These are phyloP conservation scores for Dothistroma septosporum DNA, from an alignment of 2,329 filamentous ascomycete species.

Conservation along the genomic window DNA sequence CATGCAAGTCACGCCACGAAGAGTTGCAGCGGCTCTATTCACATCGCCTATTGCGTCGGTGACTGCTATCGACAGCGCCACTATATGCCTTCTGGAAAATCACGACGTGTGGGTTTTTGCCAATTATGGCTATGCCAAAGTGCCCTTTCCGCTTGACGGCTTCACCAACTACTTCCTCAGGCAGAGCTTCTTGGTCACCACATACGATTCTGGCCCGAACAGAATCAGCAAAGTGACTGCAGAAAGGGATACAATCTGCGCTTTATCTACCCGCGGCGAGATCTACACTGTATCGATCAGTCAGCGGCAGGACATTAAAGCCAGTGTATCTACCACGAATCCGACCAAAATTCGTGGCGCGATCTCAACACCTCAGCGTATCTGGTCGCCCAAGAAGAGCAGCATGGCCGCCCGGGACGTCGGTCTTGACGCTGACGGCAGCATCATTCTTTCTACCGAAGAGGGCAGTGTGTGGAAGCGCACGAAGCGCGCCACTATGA, in stretches of 20 bases:
- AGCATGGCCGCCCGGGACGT: constrained; percentile 81
- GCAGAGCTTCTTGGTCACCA: constrained; percentile 60
- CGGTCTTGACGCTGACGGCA: constrained; percentile 84
- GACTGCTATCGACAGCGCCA: constrained; percentile 85
- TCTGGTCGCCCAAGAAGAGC: constrained; percentile 86
- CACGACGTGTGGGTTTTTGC: constrained; percentile 91
- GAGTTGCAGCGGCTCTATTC: constrained; percentile 81
- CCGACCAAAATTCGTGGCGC: constrained; percentile 84
- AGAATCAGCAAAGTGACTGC: constrained; percentile 72
- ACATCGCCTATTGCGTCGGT: constrained; percentile 69
- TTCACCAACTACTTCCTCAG: constrained; percentile 67
- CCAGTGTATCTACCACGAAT: constrained; percentile 77
- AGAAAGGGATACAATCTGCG: constrained; percentile 87
- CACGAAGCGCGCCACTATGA: constrained; percentile 75
- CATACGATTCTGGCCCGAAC: constrained; percentile 61
- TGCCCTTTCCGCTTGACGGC: constrained; percentile 74
- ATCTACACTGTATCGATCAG: constrained; percentile 80
- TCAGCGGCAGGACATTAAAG: constrained; percentile 58
- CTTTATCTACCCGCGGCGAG: constrained; percentile 77
- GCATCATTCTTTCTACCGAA: constrained; percentile 87
- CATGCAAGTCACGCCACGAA: constrained; percentile 74
- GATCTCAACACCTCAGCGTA: constrained; percentile 69
- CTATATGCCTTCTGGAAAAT: constrained; percentile 77
- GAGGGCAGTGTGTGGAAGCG: constrained; percentile 92
- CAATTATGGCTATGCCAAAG: constrained; percentile 90